Conservation (phyloP, 768 basidiomycete genomes). For the Amanita jacksonii region DNA sequence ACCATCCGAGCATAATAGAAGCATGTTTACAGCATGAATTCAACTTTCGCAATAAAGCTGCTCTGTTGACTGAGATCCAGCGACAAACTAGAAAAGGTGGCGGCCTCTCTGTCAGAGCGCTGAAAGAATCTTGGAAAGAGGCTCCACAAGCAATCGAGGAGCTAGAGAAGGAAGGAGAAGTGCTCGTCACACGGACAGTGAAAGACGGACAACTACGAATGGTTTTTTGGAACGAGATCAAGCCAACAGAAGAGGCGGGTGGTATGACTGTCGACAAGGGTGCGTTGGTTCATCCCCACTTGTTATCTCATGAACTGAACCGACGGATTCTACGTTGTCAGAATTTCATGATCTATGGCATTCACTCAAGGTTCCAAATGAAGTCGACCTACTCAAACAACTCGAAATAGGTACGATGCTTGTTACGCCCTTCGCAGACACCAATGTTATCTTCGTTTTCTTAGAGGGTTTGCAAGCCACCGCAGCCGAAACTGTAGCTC, state of each 20-base stretch:
- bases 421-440: conserved; percentile 2
- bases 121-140: conserved; percentile 91
- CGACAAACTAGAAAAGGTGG: conserved; percentile 77
- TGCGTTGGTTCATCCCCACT: conserved; percentile 25
- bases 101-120: conserved; percentile 70
- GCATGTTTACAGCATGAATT: conserved; percentile 61
- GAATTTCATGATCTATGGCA: conserved; percentile 90
- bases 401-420: conserved; percentile 53
- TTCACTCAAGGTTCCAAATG: conserved; percentile 72
- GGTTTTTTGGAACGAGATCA: conserved; percentile 89
- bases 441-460: conserved; percentile 10
- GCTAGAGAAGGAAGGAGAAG: conserved; percentile 82
- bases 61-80: conserved; percentile 79
- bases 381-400: conserved; percentile 71
- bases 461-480: conserved; percentile 78
- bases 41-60: conserved; percentile 75
- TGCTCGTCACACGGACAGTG: conserved; percentile 75
- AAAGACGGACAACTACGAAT: conserved; percentile 78
- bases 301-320: background rate
- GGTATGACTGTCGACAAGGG: conserved; percentile 76
- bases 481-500: conserved; percentile 47
- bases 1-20: background rate
- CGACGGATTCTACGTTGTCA: conserved; percentile 21
- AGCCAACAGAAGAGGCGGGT: conserved; percentile 62
- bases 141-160: conserved; percentile 79